Base-by-base conservation (phyloP, 2,329 filamentous ascomycete species). In the Fusarium scirpi region DNA sequence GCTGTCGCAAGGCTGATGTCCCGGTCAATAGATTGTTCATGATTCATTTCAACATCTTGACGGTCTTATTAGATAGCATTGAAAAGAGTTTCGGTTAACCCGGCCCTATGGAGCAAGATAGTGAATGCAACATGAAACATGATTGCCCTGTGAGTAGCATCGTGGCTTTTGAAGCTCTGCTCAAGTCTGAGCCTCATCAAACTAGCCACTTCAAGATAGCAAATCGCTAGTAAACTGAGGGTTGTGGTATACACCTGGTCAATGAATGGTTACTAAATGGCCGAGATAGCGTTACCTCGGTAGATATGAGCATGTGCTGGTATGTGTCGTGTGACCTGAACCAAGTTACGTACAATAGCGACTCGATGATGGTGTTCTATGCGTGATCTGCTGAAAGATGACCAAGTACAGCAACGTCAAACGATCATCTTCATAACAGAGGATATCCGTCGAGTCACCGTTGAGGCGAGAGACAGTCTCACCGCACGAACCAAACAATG, bases 151-250 rank as follows among this genome's bases (percentile, higher is more conserved):
- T n/a, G 18, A 25, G 30, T 59, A 49, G 43, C 29, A 48, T 48
- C 43, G 24, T 40, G 32, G 32, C 16, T 16, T 27, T 27, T 40
- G 11, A 29, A 61, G 55, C 55, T 48, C 24, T 32, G 30, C 51
- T 24, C 58, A 51, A 34, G 32, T 32, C 38, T 61, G 44, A 61
- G 55, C 55, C 58, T 62, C 56, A 61, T 58, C 43, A 27, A 27
- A 61, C 59, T 62, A 62, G 56, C 45, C 56, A 53, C 48, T 53
- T 45, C 30, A 38, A 62, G 59, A 40, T 45, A 62, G 44, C 56
- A 62, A 47, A 61, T 62, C 59, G 56, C 9, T 44, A 43, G 34
- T n/a, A 20, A 24, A 24, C 11, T 20, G 18, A 27, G 13, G 24
- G 32, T 20, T 52, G 24, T 38, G 34, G 9, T 38, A 38, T 38